phyloP scores from a whole-genome alignment of 352 stramenopile genomes.

The Phytophthora colocasiae region DNA sequence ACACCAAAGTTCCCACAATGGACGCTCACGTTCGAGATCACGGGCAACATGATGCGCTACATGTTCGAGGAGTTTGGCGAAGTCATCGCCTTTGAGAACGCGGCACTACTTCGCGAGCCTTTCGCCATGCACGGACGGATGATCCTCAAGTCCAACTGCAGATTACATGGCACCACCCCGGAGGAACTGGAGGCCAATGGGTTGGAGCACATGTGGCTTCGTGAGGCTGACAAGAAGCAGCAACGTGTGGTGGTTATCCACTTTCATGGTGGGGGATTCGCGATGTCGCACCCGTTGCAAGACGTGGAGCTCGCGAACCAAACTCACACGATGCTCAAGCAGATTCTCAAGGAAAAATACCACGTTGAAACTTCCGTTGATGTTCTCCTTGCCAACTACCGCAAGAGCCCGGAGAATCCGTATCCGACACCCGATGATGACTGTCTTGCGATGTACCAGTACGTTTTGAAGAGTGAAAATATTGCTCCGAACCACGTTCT shows the following conservation, averaged over 20 bases:
- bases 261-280: slow-evolving; percentile 33
- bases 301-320: slow-evolving; percentile 36
- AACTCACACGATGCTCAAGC: slow-evolving; percentile 34
- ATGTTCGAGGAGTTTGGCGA: slow-evolving; percentile 38
- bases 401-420: slow-evolving; percentile 30
- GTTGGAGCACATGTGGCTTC: slow-evolving; percentile 32
- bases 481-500: slow-evolving; percentile 21
- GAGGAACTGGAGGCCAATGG: slow-evolving; percentile 22
- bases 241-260: slow-evolving; percentile 33
- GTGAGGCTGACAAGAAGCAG: slow-evolving; percentile 24
- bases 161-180: slow-evolving; percentile 16
- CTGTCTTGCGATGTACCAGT: slow-evolving; percentile 28
- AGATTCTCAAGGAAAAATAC: slow-evolving; percentile 33
- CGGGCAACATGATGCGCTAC: slow-evolving; percentile 31
- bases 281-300: slow-evolving; percentile 33
- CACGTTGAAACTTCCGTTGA: slow-evolving; percentile 24
- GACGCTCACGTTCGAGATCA: slow-evolving; percentile 36
- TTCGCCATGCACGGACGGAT: slow-evolving; percentile 32
- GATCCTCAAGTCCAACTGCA: slow-evolving; percentile 34
- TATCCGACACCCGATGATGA: slow-evolving; percentile 32
- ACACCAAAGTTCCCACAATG: slow-evolving; percentile 28
- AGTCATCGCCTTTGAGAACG: slow-evolving; percentile 35
- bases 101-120: slow-evolving; percentile 18
- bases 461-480: slow-evolving; percentile 26
- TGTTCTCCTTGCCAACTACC: slow-evolving; percentile 33